phyloP scores from a whole-genome alignment of 1,284 basidiomycete genomes.

The Prillingera fragicola region DNA sequence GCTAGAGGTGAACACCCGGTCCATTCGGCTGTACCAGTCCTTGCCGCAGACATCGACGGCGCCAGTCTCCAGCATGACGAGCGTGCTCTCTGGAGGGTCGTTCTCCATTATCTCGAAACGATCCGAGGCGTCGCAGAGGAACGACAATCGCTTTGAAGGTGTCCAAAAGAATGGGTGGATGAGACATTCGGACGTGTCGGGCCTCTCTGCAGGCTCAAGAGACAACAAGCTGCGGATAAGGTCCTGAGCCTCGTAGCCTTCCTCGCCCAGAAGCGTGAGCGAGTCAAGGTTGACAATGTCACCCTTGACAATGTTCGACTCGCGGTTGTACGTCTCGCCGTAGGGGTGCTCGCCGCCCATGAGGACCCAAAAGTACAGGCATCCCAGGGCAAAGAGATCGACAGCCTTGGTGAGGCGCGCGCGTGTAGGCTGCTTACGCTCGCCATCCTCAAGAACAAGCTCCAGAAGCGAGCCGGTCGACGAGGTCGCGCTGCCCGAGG shows the following conservation, averaged over 20 bases:
- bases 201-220: conserved; percentile 68
- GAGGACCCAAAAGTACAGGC: conserved; percentile 84
- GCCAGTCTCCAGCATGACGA: conserved; percentile 68
- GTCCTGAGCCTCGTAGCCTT: conserved; percentile 76
- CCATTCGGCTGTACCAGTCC: conserved; percentile 83
- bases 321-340: conserved; percentile 82
- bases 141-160: conserved; percentile 72
- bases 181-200: conserved; percentile 77
- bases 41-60: conserved; percentile 64
- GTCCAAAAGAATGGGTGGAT: conserved; percentile 98
- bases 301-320: conserved; percentile 83
- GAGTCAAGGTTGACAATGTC: conserved; percentile 60
- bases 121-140: conserved; percentile 95
- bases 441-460: conserved; percentile 10
- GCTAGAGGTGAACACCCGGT: conserved; percentile 86
- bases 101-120: conserved; percentile 96
- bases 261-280: conserved; percentile 77
- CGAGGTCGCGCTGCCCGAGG: conserved; percentile 25
- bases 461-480: conserved; percentile 22
- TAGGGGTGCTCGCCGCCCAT: conserved; percentile 84
- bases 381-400: conserved; percentile 89
- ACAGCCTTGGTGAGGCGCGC: conserved; percentile 78
- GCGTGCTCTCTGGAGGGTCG: conserved; percentile 73
- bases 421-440: conserved; percentile 11
- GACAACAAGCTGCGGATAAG: conserved; percentile 71